These are phyloP conservation scores for Polysphondylium violaceum DNA, from an alignment of 78 protist genomes.

Conservation along the genomic window DNA sequence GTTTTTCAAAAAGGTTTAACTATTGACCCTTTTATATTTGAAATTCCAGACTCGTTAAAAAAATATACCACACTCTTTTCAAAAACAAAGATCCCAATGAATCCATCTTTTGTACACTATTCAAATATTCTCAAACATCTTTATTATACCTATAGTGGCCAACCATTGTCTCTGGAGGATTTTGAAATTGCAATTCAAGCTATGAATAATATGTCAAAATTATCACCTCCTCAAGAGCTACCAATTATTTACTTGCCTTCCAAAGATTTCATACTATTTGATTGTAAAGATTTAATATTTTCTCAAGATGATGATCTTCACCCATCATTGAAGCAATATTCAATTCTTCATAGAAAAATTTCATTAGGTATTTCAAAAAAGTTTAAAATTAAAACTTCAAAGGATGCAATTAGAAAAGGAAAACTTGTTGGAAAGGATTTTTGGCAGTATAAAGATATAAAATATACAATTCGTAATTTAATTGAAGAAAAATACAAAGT, in stretches of 20 bases:
- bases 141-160: not conserved
- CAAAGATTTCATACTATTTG: not conserved
- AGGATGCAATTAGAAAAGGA: constrained; percentile 1
- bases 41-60: not conserved
- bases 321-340: not conserved
- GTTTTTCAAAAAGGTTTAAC: not conserved
- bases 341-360: not conserved
- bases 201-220: not conserved
- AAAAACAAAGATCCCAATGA: not conserved
- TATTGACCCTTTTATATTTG: constrained; percentile 1
- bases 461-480: not conserved
- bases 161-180: not conserved
- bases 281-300: not conserved
- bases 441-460: not conserved
- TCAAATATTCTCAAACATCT: not conserved
- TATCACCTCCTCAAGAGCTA: not conserved
- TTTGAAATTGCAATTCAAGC: not conserved
- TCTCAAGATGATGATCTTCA: constrained; percentile 3
- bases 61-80: not conserved
- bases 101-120: not conserved
- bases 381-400: not conserved
- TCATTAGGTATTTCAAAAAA: not conserved
- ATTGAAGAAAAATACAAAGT: constrained; percentile 14
- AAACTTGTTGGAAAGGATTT: constrained; percentile 3
- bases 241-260: not conserved